Evolutionary conservation across 805 yeast species (phyloP), one percentile per base, ranked within the genome.

Genomic region (Schwanniomyces sp.): DNA sequence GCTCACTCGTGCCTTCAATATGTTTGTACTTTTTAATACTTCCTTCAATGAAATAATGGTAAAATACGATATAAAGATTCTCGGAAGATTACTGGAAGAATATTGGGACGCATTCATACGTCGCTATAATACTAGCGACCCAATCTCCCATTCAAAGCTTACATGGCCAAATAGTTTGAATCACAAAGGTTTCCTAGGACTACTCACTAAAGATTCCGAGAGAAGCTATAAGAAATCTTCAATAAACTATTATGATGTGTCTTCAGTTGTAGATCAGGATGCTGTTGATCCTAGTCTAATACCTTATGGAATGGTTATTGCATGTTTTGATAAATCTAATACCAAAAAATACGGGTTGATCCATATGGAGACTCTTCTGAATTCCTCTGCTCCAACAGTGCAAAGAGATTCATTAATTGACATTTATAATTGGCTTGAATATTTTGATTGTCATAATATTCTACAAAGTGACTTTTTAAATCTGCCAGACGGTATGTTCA

Each of bases 101-200:
- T 64, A 55, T 48, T 72, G 75, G 75, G 29, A 42, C 0, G 62
- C 61, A 10, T 71, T 70, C 43, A 21, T 66, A 18, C 24, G 32
- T 1, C 55, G 49, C 34, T 69, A 57, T 47, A 70, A 72, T 48
- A 30, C 41, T 6, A 62, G 50, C 43, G 52, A 45, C 24, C 55
- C 44, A 49, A 53, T 40, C 44, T 52, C 51, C 49, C 68, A 59
- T 38, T 57, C 52, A 1, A 54, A 48, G 16, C 51, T 67, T n/a
- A 47, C 45, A 14, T 73, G 78, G 78, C 67, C 70, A 27, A 67
- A 69, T 41, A 50, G 57, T 17, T 47, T 70, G 34, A 72, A 71
- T 51, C 62, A 63, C 48, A 54, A 52, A 34, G 78, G 78, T 5
- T 63, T 70, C 34, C 54, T 72, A 26, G 74, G 72, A 2, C 52